Evolutionary conservation across 2,329 filamentous ascomycete species (phyloP).

Genomic region (Eutypella sp.): DNA sequence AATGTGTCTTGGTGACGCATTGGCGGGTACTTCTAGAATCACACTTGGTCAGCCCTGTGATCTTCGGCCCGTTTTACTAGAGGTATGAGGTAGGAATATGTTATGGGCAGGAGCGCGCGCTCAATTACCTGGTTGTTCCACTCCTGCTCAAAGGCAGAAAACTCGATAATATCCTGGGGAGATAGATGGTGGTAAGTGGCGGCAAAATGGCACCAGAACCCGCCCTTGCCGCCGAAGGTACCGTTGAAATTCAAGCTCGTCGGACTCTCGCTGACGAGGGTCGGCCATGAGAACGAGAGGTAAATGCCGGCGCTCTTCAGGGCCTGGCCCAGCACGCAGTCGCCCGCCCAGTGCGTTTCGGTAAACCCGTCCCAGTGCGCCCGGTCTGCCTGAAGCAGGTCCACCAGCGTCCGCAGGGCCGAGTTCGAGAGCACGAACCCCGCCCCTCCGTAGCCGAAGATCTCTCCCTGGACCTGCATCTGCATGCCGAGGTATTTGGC

Average conservation of each 20-base stretch:
- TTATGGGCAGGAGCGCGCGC: background rate
- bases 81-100: background rate
- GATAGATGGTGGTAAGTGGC: constrained; percentile 45
- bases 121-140: constrained; percentile 25
- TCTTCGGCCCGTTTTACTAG: no score
- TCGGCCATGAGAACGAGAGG: constrained; percentile 43
- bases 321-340: constrained; percentile 44
- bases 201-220: constrained; percentile 45
- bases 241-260: constrained; percentile 38
- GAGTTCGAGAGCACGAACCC: constrained; percentile 47
- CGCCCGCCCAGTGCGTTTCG: constrained; percentile 41
- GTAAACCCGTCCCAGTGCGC: constrained; percentile 40
- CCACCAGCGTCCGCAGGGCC: constrained; percentile 39
- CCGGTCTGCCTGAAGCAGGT: constrained; percentile 36
- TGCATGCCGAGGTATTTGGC: constrained; percentile 50
- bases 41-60: no score
- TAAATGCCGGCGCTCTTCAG: constrained; percentile 39
- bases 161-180: constrained; percentile 33
- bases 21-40: constrained; percentile 16
- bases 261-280: constrained; percentile 34
- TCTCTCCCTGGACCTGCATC: constrained; percentile 42
- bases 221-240: constrained; percentile 32
- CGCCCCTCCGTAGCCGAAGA: constrained; percentile 49
- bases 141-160: constrained; percentile 40
- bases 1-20: constrained; percentile 27